Evolutionary conservation across 2,329 filamentous ascomycete genomes (phyloP), one percentile per base, ranked within the genome.

Genomic region (Colletotrichum sp.): DNA sequence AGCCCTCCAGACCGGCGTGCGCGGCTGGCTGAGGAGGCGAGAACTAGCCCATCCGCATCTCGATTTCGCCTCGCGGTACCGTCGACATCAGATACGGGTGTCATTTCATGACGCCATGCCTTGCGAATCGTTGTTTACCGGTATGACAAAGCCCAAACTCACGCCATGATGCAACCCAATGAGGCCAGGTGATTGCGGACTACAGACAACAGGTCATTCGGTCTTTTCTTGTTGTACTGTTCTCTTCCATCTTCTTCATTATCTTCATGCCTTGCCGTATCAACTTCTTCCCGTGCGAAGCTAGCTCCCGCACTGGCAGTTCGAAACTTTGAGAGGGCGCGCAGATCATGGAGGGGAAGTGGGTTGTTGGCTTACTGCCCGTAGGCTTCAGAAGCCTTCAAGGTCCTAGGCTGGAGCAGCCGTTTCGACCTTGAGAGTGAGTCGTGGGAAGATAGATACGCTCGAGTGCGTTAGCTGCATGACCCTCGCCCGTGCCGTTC

Each of bases 401-500:
- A 65, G 56, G 65, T 64, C 21, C 59, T 30, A 30, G 68, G 68
- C 52, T 70, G 59, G 59, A 26, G 63, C 16, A 28, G 38, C 34
- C 32, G 58, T 73, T 73, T 70, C 66, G 43, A 70, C 66, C 26
- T 43, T 36, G 38, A 24, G 38, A 55, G 56, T 58, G 48, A 63
- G 55, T 61, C 26, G 16, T 32, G 36, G 28, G 28, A 16, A 30
- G 38, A 72, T 34, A 72, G 30, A 55, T 30, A 62, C 32, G 69
- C 73, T 68, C 69, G 69, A 74, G 21, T 73, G 43, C 58, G 63
- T 68, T 64, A 58, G 69, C 63, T 75, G 69, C 69, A 69, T 75
- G 63, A 58, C 69, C 73, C 16, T 75, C 69, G 63, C 26, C 73
- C 73, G 73, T 73, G 73, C 63, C 73, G 69, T 75, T 75, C 69